A percentile compares a stretch with the other conserved stretches of the same genome.
Evolutionary conservation across 1,284 basidiomycete species (phyloP).

Genomic region (Thecaphora frezii): DNA sequence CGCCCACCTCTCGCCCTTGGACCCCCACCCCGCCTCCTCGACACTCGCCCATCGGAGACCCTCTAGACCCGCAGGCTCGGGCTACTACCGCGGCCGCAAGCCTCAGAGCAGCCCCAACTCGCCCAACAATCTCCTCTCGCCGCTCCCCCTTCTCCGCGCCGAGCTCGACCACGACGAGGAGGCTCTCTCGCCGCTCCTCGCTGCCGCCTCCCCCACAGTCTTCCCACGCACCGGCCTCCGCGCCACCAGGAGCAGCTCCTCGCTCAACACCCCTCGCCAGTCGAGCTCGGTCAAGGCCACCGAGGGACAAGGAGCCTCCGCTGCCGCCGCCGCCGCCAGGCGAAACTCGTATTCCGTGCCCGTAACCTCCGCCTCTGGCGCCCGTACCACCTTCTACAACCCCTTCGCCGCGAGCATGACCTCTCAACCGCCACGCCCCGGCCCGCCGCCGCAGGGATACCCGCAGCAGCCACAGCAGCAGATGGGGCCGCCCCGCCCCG

Average conservation of each 20-base stretch:
- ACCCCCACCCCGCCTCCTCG: neutral
- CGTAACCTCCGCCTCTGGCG: neutral
- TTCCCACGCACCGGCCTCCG: neutral
- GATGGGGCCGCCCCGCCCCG: too few relatives aligned
- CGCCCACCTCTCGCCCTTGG: neutral
- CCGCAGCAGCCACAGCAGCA: too few relatives aligned
- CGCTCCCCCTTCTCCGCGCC: neutral
- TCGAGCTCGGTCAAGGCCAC: neutral
- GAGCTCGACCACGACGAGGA: neutral
- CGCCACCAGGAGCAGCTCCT: neutral
- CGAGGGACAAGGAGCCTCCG: too few relatives aligned
- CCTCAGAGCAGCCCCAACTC: neutral
- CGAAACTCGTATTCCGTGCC: neutral
- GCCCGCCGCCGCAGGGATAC: neutral
- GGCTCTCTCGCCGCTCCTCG: neutral
- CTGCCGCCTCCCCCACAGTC: neutral
- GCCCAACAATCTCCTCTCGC: neutral
- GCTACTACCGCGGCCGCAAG: slow-evolving; percentile 1
- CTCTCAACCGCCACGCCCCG: too few relatives aligned
- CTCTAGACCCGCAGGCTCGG: neutral
- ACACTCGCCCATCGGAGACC: neutral
- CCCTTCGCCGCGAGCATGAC: too few relatives aligned
- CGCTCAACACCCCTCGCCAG: neutral
- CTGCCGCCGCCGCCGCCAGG: neutral
- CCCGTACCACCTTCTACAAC: neutral